Conservation (phyloP, 2,329 filamentous ascomycete genomes). For the Calonectria leucothoes region DNA sequence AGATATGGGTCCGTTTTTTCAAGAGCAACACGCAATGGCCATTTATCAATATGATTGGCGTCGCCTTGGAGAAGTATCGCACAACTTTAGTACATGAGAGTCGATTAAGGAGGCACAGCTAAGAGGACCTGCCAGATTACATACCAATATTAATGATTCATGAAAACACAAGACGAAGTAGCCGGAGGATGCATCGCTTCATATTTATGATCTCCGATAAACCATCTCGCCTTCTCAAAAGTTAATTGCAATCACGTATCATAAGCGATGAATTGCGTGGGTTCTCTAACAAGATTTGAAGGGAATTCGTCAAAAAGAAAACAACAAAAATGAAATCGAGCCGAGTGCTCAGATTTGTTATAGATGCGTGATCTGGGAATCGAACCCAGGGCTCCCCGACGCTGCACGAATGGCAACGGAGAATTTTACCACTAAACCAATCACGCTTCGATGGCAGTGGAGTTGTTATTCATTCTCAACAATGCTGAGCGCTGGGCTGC, state of each 20-base stretch:
- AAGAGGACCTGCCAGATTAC: too few species aligned
- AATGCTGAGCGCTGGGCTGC: background rate
- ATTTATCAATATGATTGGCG: slow-evolving; percentile 58
- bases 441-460: background rate
- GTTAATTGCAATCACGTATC: too few species aligned
- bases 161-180: too few species aligned
- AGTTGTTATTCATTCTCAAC: rapidly evolving
- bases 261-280: too few species aligned
- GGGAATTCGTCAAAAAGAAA: too few species aligned
- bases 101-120: background rate
- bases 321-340: too few species aligned
- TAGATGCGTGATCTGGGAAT: slow-evolving; percentile 2
- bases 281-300: too few species aligned
- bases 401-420: background rate
- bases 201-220: too few species aligned
- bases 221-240: too few species aligned
- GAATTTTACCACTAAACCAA: slow-evolving; percentile 3
- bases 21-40: slow-evolving; percentile 60
- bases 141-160: too few species aligned
- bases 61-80: slow-evolving; percentile 52
- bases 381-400: background rate
- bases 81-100: slow-evolving; percentile 29
- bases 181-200: too few species aligned
- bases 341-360: too few species aligned
- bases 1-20: slow-evolving; percentile 60